Conservation (phyloP, 257 asterid genomes). For the Pogostemon cablin region DNA sequence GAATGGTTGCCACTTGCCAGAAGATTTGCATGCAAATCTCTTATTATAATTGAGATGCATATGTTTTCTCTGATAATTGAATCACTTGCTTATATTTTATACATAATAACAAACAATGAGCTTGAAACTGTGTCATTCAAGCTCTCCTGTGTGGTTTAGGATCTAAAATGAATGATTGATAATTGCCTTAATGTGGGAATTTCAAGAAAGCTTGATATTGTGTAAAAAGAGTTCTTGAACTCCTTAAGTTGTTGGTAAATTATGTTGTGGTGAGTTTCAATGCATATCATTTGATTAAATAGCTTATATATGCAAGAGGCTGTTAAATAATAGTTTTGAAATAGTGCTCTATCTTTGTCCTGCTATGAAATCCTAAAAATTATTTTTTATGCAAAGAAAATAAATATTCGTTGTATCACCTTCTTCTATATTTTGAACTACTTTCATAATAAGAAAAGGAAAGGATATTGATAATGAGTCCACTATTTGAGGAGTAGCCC, state of each 20-base stretch:
- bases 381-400: background rate
- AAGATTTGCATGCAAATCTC: background rate
- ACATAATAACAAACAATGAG: background rate
- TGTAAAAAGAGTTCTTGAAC: background rate
- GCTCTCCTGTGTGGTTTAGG: background rate
- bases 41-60: slow-evolving; percentile 12
- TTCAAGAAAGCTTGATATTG: too few relatives aligned
- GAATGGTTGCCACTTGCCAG: background rate
- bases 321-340: background rate
- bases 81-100: background rate
- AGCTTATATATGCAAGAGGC: background rate
- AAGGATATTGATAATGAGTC: slow-evolving; percentile 3
- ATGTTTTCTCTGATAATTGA: background rate
- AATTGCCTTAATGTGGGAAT: background rate
- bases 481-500: background rate
- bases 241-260: background rate
- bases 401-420: background rate
- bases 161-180: too few relatives aligned
- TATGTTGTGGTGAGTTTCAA: background rate
- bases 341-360: slow-evolving; percentile 2
- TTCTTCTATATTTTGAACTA: slow-evolving; percentile 1
- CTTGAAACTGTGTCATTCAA: background rate
- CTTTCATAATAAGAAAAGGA: background rate
- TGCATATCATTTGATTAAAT: background rate
- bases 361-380: background rate